Base-by-base conservation (phyloP, 495 filamentous ascomycete species). In the Penicillium odoratum region DNA sequence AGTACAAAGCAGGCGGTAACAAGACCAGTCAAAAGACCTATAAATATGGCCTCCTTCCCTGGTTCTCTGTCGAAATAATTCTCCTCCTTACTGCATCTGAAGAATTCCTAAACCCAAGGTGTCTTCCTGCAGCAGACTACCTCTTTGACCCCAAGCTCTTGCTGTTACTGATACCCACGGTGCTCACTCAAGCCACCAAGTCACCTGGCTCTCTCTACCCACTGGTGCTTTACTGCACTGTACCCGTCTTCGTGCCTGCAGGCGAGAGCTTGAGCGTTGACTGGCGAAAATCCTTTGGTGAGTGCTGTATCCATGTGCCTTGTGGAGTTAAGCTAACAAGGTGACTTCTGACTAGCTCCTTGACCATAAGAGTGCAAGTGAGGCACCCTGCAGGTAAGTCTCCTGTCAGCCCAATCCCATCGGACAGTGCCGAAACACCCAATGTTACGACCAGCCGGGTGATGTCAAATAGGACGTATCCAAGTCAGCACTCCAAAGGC, bases 401-500 rank as follows among this genome's bases (percentile, higher is more conserved):
- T 30, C 15, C 1, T 38, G 18, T 51, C 18, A 29, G 30, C 18
- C 48, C 30, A 4, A 51, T 38, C 8, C 21, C 21, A 2, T 21
- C 48, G 2, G 3, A 31, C 16, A 18, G 30, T 51, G 30, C 48
- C 38, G 48, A 38, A 51, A 51, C 11, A 34, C 4, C 30, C 10
- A 51, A 51, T 51, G n/a, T 51, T 2, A 51, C 30, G 29, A 51
- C 48, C 30, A 51, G 48, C 48, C 48, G 7, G 30, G 36, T 7
- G 5, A 18, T 33, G 5, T 51, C 18, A 38, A 49, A 21, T 38
- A 34, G 29, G 48, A 38, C 30, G 48, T 5, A n/a, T 10, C 48
- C 30, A 51, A 36, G 48, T 51, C 48, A 51, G 48, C 48, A 38
- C 48, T 51, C 15, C 30, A 51, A 51, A 21, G 36, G 8, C 9